Evolutionary conservation across 805 yeast species (phyloP), one percentile per base, ranked within the genome.

Genomic region (Candida pseudofarinosa): DNA sequence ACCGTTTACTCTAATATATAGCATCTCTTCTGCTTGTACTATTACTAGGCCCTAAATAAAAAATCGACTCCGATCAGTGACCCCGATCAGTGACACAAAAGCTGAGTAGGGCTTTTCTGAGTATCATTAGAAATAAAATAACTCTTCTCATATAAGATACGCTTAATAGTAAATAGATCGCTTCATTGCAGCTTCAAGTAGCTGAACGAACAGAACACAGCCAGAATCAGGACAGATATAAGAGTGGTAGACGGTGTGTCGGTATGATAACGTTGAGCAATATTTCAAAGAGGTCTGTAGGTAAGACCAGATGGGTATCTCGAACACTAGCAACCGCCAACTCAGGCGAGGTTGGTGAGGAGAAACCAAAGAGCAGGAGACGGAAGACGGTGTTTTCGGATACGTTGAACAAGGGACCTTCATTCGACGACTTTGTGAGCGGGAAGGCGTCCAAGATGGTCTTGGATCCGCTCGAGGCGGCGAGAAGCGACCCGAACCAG

Each of bases 361-460:
- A 14, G 18, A 35, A 33, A 19, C 52, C 54, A 8, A 54, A 56
- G 7, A 65, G 70, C 45, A 71, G 78, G 59, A 71, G 80, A 62
- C 62, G 75, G 46, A 63, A 69, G 17, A 83, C 91, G 1, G 65
- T 69, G 8, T 85, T 89, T 59, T 70, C 85, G 3, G 90, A 87
- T 54, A 67, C 74, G 41, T 67, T 90, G 43, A 85, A 81, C 54
- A 73, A 76, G 45, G 99, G 99, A 1, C 99, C 99, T 0, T 81
- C 91, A 0, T 93, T 93, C 59, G 97, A 85, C 41, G 99, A 93
- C 63, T 93, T 93, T 55, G 67, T 93, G 17, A 72, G 75, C 44
- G 96, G 96, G 3, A 79, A 81, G 45, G 97, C 96, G 1, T 77
- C 85, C 2, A 76, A 79, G 34, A 63, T 73, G 67, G 52, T 73